phyloP scores from a whole-genome alignment of 768 basidiomycete genomes.

The Lactarius indigo region DNA sequence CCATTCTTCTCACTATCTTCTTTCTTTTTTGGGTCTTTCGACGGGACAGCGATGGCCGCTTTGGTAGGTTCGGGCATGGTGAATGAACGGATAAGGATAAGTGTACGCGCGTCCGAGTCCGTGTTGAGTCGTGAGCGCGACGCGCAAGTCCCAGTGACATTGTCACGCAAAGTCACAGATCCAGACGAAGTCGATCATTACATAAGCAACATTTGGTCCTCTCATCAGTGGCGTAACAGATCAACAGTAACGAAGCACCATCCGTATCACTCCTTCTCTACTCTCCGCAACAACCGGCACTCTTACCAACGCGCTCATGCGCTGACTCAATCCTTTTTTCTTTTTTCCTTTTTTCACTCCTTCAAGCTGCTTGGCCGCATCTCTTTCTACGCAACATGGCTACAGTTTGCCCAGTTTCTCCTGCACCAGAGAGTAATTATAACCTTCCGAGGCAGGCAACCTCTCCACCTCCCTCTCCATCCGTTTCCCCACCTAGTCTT shows the following conservation, averaged over 20 bases:
- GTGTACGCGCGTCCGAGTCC: constrained; percentile 6
- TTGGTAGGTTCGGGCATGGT: constrained; percentile 58
- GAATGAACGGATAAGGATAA: constrained; percentile 12
- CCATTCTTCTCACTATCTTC: constrained; percentile 50
- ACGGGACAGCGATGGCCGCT: constrained; percentile 58
- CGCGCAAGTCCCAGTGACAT: constrained; percentile 23
- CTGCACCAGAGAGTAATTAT: background rate
- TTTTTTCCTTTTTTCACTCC: background rate
- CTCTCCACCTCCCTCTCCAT: constrained; percentile 9
- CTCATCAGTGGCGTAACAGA: constrained; percentile 3
- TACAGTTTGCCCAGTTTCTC: constrained; percentile 5
- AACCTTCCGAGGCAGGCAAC: background rate
- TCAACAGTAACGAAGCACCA: background rate
- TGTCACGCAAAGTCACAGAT: constrained; percentile 7
- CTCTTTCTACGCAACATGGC: background rate
- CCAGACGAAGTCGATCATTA: background rate
- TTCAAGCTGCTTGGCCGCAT: constrained; percentile 7
- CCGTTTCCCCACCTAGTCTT: constrained; percentile 19
- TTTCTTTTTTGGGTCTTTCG: constrained; percentile 76
- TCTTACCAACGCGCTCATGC: constrained; percentile 9
- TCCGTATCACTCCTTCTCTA: background rate
- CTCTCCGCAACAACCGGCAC: background rate
- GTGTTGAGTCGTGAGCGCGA: constrained; percentile 6
- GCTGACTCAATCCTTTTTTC: background rate
- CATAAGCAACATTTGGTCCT: background rate